A percentile compares a stretch with the other conserved stretches of the same genome.
These are phyloP conservation scores for Phanerochaete carnosa DNA, from an alignment of 768 basidiomycete species.

Conservation along the genomic window DNA sequence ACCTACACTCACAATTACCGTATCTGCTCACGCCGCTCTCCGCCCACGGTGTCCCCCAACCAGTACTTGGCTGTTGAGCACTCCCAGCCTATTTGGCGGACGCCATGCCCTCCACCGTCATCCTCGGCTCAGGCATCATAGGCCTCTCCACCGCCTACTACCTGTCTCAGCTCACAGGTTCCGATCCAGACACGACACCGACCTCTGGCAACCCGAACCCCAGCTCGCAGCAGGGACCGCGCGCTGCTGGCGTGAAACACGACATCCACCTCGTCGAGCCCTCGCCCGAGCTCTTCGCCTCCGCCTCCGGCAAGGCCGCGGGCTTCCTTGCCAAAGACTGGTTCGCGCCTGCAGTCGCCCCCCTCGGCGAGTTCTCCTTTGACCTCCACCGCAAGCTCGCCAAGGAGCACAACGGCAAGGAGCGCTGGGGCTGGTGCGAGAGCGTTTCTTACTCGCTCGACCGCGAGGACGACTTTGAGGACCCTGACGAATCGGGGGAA, in stretches of 20 bases:
- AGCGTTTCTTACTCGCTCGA: constrained; percentile 28
- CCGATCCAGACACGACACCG: constrained; percentile 9
- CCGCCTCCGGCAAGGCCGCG: constrained; percentile 32
- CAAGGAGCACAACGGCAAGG: constrained; percentile 30
- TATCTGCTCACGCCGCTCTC: background rate
- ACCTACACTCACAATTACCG: background rate
- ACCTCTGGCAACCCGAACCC: background rate
- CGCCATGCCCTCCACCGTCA: constrained; percentile 33
- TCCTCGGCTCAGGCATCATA: constrained; percentile 47
- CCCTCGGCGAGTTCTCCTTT: constrained; percentile 34
- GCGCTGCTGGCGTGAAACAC: constrained; percentile 15
- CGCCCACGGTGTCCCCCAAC: no score
- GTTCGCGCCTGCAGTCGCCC: constrained; percentile 27
- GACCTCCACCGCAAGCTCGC: constrained; percentile 38
- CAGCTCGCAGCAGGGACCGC: background rate
- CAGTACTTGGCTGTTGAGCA: background rate
- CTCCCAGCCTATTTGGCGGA: background rate
- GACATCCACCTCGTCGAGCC: constrained; percentile 41
- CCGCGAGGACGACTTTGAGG: constrained; percentile 12
- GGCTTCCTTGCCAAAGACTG: constrained; percentile 45
- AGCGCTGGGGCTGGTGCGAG: constrained; percentile 37
- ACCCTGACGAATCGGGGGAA: constrained; percentile 3
- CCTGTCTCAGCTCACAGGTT: constrained; percentile 24
- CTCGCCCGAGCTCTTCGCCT: constrained; percentile 33
- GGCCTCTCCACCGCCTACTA: constrained; percentile 44